A percentile compares a stretch with the other conserved stretches of the same genome.
phyloP scores from a whole-genome alignment of 2,329 filamentous ascomycete species.

The Aureobasidium namibiae region DNA sequence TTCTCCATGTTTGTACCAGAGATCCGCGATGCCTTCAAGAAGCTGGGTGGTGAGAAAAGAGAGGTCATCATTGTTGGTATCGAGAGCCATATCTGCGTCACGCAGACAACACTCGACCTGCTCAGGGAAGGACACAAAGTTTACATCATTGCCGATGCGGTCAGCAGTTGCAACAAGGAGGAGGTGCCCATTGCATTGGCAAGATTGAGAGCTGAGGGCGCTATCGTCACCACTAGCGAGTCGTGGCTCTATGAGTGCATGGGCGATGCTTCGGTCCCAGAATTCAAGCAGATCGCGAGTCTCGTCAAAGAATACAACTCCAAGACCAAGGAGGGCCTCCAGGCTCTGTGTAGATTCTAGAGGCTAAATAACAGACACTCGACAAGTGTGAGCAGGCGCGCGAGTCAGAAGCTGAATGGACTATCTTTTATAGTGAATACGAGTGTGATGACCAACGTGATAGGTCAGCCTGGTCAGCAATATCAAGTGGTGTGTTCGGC shows the following conservation, averaged over 20 bases:
- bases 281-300: slow-evolving; percentile 64
- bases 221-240: slow-evolving; percentile 77
- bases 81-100: slow-evolving; percentile 89
- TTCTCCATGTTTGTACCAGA: slow-evolving; percentile 82
- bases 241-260: slow-evolving; percentile 83
- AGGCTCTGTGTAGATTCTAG: slow-evolving; percentile 48
- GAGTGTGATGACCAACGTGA: background rate
- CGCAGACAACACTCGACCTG: slow-evolving; percentile 82
- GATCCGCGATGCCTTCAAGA: slow-evolving; percentile 42
- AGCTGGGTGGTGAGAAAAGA: slow-evolving; percentile 25
- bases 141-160: slow-evolving; percentile 81
- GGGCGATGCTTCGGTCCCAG: slow-evolving; percentile 65
- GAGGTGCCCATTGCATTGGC: slow-evolving; percentile 75
- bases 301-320: slow-evolving; percentile 70
- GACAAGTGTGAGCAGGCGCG: background rate
- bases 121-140: slow-evolving; percentile 67
- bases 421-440: background rate
- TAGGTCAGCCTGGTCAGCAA: background rate
- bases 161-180: slow-evolving; percentile 76
- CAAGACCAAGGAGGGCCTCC: slow-evolving; percentile 62
- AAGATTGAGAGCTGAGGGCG: slow-evolving; percentile 66
- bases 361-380: background rate
- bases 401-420: background rate
- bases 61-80: slow-evolving; percentile 80
- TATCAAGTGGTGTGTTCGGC: background rate